Evolutionary conservation across 176 grass and related monocot species (phyloP), one percentile per base, ranked within the genome.

Genomic region (Lolium perenne): DNA sequence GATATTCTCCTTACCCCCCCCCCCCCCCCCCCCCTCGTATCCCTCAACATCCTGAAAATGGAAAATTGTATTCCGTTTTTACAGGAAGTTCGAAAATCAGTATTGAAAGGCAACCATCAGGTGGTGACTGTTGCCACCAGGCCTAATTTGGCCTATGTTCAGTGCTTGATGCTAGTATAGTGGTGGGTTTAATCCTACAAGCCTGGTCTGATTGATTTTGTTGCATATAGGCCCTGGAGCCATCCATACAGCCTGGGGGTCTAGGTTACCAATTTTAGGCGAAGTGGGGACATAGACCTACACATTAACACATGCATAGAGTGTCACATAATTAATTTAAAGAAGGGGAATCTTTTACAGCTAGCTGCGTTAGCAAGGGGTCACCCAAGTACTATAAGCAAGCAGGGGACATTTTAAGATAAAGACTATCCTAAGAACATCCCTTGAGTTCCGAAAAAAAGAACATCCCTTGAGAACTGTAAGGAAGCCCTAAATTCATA

Each of bases 351-450:
- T 5, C 6, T 25, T 73, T 18, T 74, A 48, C 71, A 29, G 32
- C 14, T 81, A 59, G 8, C 55, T 60, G 21, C 13, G 1, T 18
- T 16, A 75, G 25, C 72, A 18, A 53, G 48, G n/a, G 3, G 23
- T 35, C 62, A 65, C 25, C 2, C 25, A 65, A 65, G 25, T 65
- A 32, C 13, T 65, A 10, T 20, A 56, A 56, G 66, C 16, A 35
- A 59, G 56, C 1, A 79, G 6, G 57, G 1, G 51, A 38, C 2
- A 38, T 18, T 68, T 40, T 18, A 35, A 65, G 62, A 65, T 68
- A 8, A 32, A 68, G n/a, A 18, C 18, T 82, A 47, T 10, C 71
- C 73, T 70, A 71, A 18, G 9, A 89, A 76, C n/a, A 80, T 25
- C 47, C 46, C 46, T 66, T 65, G 5, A 74, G 38, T 35, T 35